phyloP scores from a whole-genome alignment of 345 rosid species.

The Trapa bicornis region DNA sequence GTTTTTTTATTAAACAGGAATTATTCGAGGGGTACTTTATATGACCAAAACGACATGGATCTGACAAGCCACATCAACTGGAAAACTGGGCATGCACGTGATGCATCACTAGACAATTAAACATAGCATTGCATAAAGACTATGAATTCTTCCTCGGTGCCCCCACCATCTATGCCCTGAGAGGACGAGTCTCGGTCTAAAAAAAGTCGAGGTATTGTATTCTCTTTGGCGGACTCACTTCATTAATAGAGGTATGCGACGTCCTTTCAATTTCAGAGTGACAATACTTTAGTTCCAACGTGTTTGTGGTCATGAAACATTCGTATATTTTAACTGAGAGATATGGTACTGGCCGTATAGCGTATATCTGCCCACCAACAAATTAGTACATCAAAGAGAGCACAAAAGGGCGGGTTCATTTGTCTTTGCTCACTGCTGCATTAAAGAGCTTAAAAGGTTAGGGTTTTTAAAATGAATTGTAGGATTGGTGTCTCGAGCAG shows the following conservation, averaged over 20 bases:
- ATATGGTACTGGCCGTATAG: no score
- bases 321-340: not conserved
- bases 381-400: not conserved
- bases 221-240: not conserved
- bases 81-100: no score
- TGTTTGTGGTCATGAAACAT: not conserved
- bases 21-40: no score
- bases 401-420: not conserved
- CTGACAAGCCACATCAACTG: no score
- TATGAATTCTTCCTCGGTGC: not conserved
- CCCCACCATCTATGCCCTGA: not conserved
- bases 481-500: constrained; percentile 7
- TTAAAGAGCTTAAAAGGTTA: not conserved
- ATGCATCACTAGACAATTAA: no score
- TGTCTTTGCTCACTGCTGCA: constrained; percentile 5
- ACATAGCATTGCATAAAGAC: no score
- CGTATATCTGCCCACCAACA: no score
- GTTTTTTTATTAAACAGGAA: no score
- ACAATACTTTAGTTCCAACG: not conserved
- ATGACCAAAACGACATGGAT: no score
- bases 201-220: no score
- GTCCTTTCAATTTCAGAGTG: constrained; percentile 13
- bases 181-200: not conserved
- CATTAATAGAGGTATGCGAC: constrained; percentile 3
- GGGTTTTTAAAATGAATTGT: not conserved